A percentile compares a stretch with the other conserved stretches of the same genome.
These are phyloP conservation scores for Sphagnum tenellum DNA, from an alignment of 225 moss, liverwort and hornwort genomes.

Conservation along the genomic window DNA sequence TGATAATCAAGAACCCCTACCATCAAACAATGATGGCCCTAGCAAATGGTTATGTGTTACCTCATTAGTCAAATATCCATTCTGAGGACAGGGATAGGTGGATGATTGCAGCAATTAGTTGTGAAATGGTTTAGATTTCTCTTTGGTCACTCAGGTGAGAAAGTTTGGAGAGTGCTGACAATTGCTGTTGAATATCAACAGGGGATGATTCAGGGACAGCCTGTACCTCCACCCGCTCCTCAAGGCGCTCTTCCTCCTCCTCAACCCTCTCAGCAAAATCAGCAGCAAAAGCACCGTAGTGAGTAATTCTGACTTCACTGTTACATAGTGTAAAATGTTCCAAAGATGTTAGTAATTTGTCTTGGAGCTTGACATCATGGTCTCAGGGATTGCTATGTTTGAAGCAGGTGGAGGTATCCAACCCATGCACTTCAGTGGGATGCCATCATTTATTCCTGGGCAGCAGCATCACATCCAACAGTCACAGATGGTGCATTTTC, in stretches of 20 bases:
- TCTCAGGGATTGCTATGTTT: too few species aligned
- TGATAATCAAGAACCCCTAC: slow-evolving; percentile 26
- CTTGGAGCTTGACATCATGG: too few species aligned
- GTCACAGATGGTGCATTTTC: slow-evolving; percentile 40
- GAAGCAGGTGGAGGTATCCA: slow-evolving; percentile 44
- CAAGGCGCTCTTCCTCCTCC: slow-evolving; percentile 57
- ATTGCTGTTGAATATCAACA: slow-evolving; percentile 12
- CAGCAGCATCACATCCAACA: slow-evolving; percentile 44
- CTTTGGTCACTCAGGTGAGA: too few species aligned
- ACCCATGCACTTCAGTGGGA: slow-evolving; percentile 42
- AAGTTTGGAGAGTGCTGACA: too few species aligned
- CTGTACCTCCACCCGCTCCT: slow-evolving; percentile 45
- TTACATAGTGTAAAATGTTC: neutral
- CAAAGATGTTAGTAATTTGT: too few species aligned
- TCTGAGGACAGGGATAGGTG: too few species aligned
- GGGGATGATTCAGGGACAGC: slow-evolving; percentile 77
- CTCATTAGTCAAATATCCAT: too few species aligned
- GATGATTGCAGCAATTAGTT: too few species aligned
- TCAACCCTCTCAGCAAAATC: slow-evolving; percentile 56
- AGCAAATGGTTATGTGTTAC: too few species aligned
- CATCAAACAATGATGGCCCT: slow-evolving; percentile 13
- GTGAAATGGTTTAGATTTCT: too few species aligned
- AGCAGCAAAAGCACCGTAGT: slow-evolving; percentile 65
- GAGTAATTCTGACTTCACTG: slow-evolving; percentile 1
- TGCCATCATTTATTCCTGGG: slow-evolving; percentile 35